These are phyloP conservation scores for Teratosphaeria pseudoeucalypti DNA, from an alignment of 2,329 filamentous ascomycete genomes.

Conservation along the genomic window DNA sequence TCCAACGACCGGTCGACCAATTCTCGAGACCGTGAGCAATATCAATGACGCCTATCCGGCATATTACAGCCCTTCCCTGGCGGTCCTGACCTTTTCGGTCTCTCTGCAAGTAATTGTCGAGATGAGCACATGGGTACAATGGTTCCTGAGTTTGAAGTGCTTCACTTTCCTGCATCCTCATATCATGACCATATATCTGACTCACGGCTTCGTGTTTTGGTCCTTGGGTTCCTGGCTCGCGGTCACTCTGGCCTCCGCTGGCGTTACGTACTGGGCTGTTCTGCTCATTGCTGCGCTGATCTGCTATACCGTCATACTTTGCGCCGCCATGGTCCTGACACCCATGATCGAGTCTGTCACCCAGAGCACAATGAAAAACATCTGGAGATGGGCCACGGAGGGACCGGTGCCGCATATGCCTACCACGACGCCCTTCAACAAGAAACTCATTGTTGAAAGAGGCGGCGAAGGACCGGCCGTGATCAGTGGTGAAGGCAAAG, in stretches of 20 bases:
- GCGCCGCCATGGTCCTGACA: slow-evolving; percentile 3
- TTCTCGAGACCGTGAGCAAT: slow-evolving; percentile 15
- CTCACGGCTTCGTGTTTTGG: no score
- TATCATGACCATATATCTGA: slow-evolving; percentile 38
- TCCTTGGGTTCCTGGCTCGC: no score
- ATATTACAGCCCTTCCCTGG: slow-evolving; percentile 34
- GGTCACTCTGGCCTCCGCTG: slow-evolving; percentile 18
- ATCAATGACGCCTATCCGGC: slow-evolving; percentile 33
- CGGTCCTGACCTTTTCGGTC: slow-evolving; percentile 30
- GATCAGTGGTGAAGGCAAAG: neutral
- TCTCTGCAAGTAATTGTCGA: slow-evolving; percentile 24
- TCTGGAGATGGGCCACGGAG: slow-evolving; percentile 12
- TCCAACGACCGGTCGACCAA: slow-evolving; percentile 24
- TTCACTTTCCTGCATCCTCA: slow-evolving; percentile 35
- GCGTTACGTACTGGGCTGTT: slow-evolving; percentile 25
- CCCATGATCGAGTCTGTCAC: slow-evolving; percentile 8
- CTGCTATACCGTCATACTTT: slow-evolving; percentile 20
- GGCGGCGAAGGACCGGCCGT: neutral
- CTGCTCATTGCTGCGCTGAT: slow-evolving; percentile 27
- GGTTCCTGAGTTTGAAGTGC: slow-evolving; percentile 29
- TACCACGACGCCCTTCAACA: slow-evolving; percentile 10
- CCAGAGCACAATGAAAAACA: slow-evolving; percentile 7
- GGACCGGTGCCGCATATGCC: slow-evolving; percentile 7
- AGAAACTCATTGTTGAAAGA: neutral
- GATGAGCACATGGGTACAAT: slow-evolving; percentile 28